Conservation (phyloP, 1,284 basidiomycete species). For the Heliocybe sulcata region DNA sequence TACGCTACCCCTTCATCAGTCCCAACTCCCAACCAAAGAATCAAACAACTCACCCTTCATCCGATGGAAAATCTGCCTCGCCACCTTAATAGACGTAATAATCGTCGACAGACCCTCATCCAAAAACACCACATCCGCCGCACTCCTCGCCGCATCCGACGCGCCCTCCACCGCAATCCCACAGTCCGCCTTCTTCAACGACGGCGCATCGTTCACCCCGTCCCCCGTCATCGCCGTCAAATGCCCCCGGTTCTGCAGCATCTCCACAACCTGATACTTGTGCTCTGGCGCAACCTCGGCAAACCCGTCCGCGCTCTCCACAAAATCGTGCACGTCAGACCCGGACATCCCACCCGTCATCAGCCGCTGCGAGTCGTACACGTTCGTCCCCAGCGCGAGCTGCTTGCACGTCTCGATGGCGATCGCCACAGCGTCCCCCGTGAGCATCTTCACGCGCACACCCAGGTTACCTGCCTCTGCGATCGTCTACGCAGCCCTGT, state of each 20-base stretch:
- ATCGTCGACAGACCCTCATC: conserved; percentile 25
- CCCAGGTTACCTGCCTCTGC: conserved; percentile 43
- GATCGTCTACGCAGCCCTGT: conserved; percentile 34
- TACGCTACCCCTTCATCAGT: conserved; percentile 13
- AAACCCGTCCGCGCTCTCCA: conserved; percentile 50
- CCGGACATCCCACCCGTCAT: conserved; percentile 47
- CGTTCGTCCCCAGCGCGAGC: conserved; percentile 32
- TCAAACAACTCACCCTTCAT: conserved; percentile 42
- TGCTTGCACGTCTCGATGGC: conserved; percentile 45
- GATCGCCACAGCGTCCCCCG: conserved; percentile 51
- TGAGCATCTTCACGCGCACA: conserved; percentile 49
- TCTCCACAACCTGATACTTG: conserved; percentile 38
- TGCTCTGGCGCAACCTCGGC: conserved; percentile 54
- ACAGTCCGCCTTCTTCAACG: conserved; percentile 33
- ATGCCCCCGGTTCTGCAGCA: conserved; percentile 44
- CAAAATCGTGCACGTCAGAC: conserved; percentile 43
- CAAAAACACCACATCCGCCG: conserved; percentile 45
- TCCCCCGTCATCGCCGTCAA: conserved; percentile 46
- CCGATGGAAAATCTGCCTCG: conserved; percentile 50
- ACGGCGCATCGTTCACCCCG: conserved; percentile 31
- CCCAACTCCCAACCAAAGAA: too few species aligned
- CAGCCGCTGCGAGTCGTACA: conserved; percentile 46
- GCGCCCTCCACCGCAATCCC: conserved; percentile 43
- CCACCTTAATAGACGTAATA: conserved; percentile 49
- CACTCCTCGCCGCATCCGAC: too few species aligned